These are phyloP conservation scores for Silene uniflora DNA, from an alignment of 148 eudicot species.

Conservation along the genomic window DNA sequence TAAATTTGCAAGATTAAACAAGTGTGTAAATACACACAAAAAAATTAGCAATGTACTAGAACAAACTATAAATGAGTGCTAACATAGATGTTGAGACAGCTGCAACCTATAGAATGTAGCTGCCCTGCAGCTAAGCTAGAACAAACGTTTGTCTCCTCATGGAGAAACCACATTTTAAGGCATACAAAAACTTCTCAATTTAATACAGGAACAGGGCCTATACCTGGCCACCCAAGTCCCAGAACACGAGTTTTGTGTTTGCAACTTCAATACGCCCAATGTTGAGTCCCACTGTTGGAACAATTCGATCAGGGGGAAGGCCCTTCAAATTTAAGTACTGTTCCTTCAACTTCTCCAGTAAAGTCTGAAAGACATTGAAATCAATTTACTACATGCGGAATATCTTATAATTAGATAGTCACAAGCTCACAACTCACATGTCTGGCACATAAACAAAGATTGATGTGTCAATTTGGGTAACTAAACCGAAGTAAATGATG, in stretches of 20 bases:
- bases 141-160: too few relatives aligned
- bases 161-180: too few relatives aligned
- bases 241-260: slow-evolving; percentile 83
- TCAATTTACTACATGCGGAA: slow-evolving; percentile 3
- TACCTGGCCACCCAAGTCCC: slow-evolving; percentile 99
- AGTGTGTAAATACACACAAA: not conserved
- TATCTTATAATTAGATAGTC: not conserved
- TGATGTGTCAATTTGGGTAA: not conserved
- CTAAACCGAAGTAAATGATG: not conserved
- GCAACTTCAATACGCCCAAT: slow-evolving; percentile 92
- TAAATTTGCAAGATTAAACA: too few relatives aligned
- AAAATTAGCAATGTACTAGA: not conserved
- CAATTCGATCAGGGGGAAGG: slow-evolving; percentile 91
- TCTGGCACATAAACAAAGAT: not conserved
- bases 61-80: not conserved
- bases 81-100: not conserved
- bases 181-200: not conserved
- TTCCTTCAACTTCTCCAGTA: slow-evolving; percentile 88
- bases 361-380: slow-evolving; percentile 43
- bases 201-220: slow-evolving; percentile 7
- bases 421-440: not conserved
- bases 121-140: too few relatives aligned
- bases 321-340: slow-evolving; percentile 83
- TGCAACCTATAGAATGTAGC: too few relatives aligned
- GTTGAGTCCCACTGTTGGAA: slow-evolving; percentile 96